A percentile compares a stretch with the other conserved stretches of the same genome.
phyloP scores from a whole-genome alignment of 2,329 filamentous ascomycete genomes.

The Fusarium ramigenum region DNA sequence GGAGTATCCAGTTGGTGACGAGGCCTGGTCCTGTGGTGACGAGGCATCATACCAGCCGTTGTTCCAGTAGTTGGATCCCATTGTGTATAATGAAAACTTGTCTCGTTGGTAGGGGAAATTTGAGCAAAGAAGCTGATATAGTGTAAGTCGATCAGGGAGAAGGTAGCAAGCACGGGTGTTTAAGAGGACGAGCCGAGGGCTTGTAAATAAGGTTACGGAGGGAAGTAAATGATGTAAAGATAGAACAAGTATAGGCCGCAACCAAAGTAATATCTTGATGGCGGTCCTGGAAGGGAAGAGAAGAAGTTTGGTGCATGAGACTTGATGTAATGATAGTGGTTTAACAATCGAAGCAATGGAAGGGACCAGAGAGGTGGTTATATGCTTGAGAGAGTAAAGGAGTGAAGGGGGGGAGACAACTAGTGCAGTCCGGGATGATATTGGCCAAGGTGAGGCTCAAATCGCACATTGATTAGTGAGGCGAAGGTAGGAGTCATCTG shows the following conservation, averaged over 20 bases:
- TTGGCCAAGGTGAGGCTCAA: slow-evolving; percentile 41
- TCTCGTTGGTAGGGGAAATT: neutral
- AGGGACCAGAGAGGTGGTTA: slow-evolving; percentile 16
- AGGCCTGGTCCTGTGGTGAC: slow-evolving; percentile 32
- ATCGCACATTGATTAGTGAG: slow-evolving; percentile 44
- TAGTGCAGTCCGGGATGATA: slow-evolving; percentile 17
- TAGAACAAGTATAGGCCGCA: slow-evolving; percentile 24
- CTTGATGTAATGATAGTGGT: slow-evolving; percentile 8
- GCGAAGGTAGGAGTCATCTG: slow-evolving; percentile 37
- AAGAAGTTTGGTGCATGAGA: slow-evolving; percentile 28
- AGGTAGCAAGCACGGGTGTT: slow-evolving; percentile 10
- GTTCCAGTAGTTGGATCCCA: slow-evolving; percentile 31
- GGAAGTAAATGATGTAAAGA: neutral
- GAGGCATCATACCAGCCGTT: slow-evolving; percentile 23
- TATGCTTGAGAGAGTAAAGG: slow-evolving; percentile 13
- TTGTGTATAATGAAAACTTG: slow-evolving; percentile 1
- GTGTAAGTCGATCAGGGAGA: slow-evolving; percentile 2
- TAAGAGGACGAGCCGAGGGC: slow-evolving; percentile 22
- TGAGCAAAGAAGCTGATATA: neutral
- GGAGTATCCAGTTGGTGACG: slow-evolving; percentile 31
- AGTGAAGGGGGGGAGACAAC: slow-evolving; percentile 7
- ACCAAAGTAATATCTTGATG: slow-evolving; percentile 28
- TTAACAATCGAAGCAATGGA: neutral
- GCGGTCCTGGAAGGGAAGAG: slow-evolving; percentile 24
- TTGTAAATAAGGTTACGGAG: slow-evolving; percentile 4